Base-by-base conservation (phyloP, 2,329 filamentous ascomycete genomes). In the Rhytidhysteron rufulum region DNA sequence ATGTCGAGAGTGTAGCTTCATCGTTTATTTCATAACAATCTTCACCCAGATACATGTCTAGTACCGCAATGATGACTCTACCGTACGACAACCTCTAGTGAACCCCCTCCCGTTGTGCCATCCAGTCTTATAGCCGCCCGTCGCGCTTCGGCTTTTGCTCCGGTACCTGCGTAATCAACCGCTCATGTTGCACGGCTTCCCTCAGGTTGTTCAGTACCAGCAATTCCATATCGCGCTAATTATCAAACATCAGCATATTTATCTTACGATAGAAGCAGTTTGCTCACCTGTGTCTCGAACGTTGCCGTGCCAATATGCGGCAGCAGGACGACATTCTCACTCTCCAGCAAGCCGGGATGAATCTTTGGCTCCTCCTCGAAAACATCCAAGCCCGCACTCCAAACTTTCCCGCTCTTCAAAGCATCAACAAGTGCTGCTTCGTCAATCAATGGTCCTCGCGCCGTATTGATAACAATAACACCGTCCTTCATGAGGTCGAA, bases 271-370 rank as follows among this genome's bases (percentile, higher is more conserved):
- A 19, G 18, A 16, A 16, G 8, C 3, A 29, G 30, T 16, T 4
- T 5, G 46, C 58, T 48, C 41, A 64, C 74, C 62, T 80, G 77
- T 17, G 77, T 80, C 59, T 82, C 78, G 53, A 70, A 75, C 9
- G 78, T 81, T 44, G 65, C 72, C 1, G 78, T 82, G 16, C 78
- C 79, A 47, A 82, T 74, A 50, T 82, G 79, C 29, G 79, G 79
- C 46, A 81, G 55, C 48, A 82, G 50, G 49, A 81, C 75, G 3
- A 68, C 70, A 37, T 75, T 74, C 51, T 70, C 66, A 36, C 73
- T 63, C 25, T 69, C 66, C 37, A 78, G 44, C 36, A 76, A 55
- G 0, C 74, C 78, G 1, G 68, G 65, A 45, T 81, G 70, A 34
- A 74, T 70, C 49, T 69, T 73, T 21, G 73, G 75, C 58, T 81